Evolutionary conservation across 805 yeast species (phyloP), one percentile per base, ranked within the genome.

Genomic region (Diddensiella transvaalensis): DNA sequence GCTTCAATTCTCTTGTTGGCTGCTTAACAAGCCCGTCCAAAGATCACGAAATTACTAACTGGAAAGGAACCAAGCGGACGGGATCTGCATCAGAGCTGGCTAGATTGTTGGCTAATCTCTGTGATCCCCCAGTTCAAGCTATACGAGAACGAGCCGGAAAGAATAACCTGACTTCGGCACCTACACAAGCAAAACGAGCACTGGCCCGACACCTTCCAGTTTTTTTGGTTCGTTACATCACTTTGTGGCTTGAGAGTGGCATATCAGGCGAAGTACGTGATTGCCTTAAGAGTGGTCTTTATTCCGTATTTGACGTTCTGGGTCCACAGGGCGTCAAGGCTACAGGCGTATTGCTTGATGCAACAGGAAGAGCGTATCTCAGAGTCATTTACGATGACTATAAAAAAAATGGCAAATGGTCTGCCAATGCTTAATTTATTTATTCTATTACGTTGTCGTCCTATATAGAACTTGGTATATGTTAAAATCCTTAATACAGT

Each of bases 371-470:
- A 56, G 73, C 80, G 1, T 79, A 82, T 57, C 84, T 82, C 71
- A 81, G 76, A 59, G 70, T 78, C 0, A 60, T 90, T 36, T 87
- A 85, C 58, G 78, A 78, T 4, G 87, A 84, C 53, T 91, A 87
- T 68, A 79, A 78, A 62, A 81, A 76, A 60, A 75, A 73, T 51
- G 96, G 96, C 42, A 86, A 85, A 64, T 90, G 96, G 96, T 78
- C 38, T n/a, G 21, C 15, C 15, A 35, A 35, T 26, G 13, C 11
- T 26, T 26, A 26, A 26, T 26, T 26, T 26, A 26, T 26, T 26
- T 26, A n/a, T n/a, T n/a, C n/a, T n/a, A n/a, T n/a, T n/a, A n/a
- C n/a, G n/a, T n/a, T n/a, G n/a, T n/a, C n/a, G n/a, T n/a, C n/a
- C n/a, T n/a, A n/a, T n/a, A n/a, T n/a, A 3, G 17, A 13, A 6